Base-by-base conservation (phyloP, 129 eudicot species). In the Flaveria linearis region DNA sequence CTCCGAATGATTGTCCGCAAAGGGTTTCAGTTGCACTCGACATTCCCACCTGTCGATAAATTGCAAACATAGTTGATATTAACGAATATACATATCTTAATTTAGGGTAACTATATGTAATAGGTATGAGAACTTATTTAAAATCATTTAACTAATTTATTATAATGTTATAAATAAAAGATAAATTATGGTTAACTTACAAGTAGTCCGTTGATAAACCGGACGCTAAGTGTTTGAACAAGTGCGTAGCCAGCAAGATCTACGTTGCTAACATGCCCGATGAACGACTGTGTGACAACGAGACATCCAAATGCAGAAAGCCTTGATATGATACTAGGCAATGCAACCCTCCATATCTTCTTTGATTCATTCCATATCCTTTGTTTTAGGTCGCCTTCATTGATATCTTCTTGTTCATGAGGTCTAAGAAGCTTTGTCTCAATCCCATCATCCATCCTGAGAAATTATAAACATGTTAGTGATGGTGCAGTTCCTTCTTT, bases 241-340 rank as follows among this genome's bases (percentile, higher is more conserved):
- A 90, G 96, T 0, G 96, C 92, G 17, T 87, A 90, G 30, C 82
- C 89, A 26, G 96, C 96, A 72, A 90, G 92, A 84, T 90, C 96
- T 7, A 79, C 45, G 28, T 78, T 66, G 50, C 85, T 84, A 2
- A 90, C 57, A 68, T 85, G 90, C 13, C 96, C 96, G 3, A 90
- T 68, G 76, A 86, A 87, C n/a, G 96, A 86, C 36, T 88, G 96
- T 0, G 93, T 87, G 41, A 85, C 87, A 20, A 88, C 80, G 4
- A 87, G 14, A 46, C 86, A 78, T 57, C 92, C 93, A 9, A 87
- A 90, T 3, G 87, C 75, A 42, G 83, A 60, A 61, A 90, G 80
- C 62, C 91, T 82, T 23, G 89, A 82, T 46, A 90, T 68, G 18
- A 90, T 33, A 22, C 87, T 82, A 8, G 96, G 93, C 53, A 88